phyloP scores from a whole-genome alignment of 768 basidiomycete species.

The Russula abietina region DNA sequence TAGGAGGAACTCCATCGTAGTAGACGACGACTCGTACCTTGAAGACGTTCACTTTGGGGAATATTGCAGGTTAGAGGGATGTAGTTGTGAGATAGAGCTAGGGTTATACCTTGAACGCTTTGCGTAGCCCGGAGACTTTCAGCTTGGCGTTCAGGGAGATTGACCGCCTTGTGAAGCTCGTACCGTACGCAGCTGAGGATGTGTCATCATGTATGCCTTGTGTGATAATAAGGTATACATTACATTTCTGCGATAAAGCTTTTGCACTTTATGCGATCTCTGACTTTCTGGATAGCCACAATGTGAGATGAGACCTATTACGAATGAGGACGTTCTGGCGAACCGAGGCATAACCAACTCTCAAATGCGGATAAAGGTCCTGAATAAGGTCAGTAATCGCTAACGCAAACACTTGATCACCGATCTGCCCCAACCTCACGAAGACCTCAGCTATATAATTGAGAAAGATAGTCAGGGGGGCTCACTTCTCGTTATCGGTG shows the following conservation, averaged over 20 bases:
- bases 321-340: neutral
- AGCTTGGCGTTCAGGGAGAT: neutral
- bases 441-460: neutral
- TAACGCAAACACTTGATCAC: constrained; percentile 3
- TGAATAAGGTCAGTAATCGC: constrained; percentile 14
- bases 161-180: neutral
- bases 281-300: neutral
- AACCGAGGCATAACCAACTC: constrained; percentile 2
- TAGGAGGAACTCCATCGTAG: neutral
- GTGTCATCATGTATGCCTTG: neutral
- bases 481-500: constrained; percentile 6
- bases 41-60: constrained; percentile 4
- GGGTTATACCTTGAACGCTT: constrained; percentile 4
- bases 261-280: constrained; percentile 4
- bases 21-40: neutral
- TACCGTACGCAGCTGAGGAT: constrained; percentile 4
- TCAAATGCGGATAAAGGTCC: neutral
- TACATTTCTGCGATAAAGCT: constrained; percentile 4
- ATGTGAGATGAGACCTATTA: neutral
- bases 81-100: too few species aligned
- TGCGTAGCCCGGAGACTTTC: neutral
- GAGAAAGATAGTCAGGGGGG: neutral
- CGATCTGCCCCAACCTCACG: constrained; percentile 10
- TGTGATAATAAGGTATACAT: neutral
- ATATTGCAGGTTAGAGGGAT: neutral